Evolutionary conservation across 305 asterid genomes (phyloP).

Genomic region (Withania somnifera): DNA sequence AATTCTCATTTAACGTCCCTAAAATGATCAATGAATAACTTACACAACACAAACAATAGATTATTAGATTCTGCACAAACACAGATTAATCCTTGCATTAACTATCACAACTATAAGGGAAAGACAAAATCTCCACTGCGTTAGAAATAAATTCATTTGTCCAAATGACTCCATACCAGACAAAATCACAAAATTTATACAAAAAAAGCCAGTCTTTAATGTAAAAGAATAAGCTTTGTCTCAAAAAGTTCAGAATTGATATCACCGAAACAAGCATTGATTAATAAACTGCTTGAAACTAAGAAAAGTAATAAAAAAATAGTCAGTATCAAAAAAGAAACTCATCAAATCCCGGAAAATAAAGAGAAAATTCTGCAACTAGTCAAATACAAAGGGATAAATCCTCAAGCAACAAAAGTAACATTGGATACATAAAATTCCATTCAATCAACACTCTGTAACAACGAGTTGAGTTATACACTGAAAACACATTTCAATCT

Average conservation of each 20-base stretch:
- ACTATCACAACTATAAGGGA: neutral
- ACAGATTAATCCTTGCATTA: neutral
- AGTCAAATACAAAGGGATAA: neutral
- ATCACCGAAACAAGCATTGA: neutral
- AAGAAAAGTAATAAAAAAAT: neutral
- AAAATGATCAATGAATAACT: neutral
- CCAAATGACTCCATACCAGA: neutral
- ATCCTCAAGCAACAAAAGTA: neutral
- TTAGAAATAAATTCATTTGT: neutral
- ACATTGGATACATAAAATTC: neutral
- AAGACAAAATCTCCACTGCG: neutral
- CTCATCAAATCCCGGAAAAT: neutral
- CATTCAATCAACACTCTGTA: neutral
- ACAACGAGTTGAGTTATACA: neutral
- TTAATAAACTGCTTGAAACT: neutral
- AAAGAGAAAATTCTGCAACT: neutral
- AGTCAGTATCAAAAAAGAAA: neutral
- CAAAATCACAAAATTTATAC: neutral
- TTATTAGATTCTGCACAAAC: too few relatives aligned
- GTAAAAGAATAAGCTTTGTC: neutral
- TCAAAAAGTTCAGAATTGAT: neutral
- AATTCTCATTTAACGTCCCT: neutral
- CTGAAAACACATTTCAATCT: neutral
- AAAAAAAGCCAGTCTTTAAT: neutral
- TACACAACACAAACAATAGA: neutral